Percentiles rank a stretch among this genome's conserved stretches.
These are phyloP conservation scores for Pseudogymnoascus sp. DNA, from an alignment of 2,329 filamentous ascomycete genomes.

Conservation along the genomic window DNA sequence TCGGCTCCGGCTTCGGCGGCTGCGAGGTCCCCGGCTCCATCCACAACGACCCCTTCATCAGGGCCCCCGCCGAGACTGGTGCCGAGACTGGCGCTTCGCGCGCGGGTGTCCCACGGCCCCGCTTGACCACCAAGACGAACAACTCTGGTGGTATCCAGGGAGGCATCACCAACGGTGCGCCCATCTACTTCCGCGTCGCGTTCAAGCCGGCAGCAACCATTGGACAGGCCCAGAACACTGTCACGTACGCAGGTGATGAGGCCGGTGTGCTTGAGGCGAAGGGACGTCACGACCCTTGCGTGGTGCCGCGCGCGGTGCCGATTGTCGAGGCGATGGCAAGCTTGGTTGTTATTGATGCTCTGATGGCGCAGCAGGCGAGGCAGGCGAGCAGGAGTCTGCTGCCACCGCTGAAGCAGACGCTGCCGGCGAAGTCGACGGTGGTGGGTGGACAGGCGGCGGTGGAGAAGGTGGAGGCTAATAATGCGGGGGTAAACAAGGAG, in stretches of 20 bases:
- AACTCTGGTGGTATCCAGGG: conserved; percentile 93
- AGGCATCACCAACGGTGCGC: conserved; percentile 87
- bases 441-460: background rate
- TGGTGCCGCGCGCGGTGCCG: conserved; percentile 79
- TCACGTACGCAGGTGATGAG: conserved; percentile 62
- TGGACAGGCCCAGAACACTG: conserved; percentile 77
- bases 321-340: conserved; percentile 91
- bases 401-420: conserved; percentile 31
- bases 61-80: conserved; percentile 36
- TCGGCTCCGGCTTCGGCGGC: conserved; percentile 86
- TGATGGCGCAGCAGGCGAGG: conserved; percentile 71
- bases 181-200: conserved; percentile 87
- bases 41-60: conserved; percentile 84
- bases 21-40: conserved; percentile 78
- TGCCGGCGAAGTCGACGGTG: conserved; percentile 11
- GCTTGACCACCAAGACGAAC: conserved; percentile 82
- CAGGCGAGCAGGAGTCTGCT: conserved; percentile 40
- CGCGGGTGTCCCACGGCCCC: conserved; percentile 45
- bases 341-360: conserved; percentile 76
- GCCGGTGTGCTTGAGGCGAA: conserved; percentile 81
- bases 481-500: background rate
- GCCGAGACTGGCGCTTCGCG: conserved; percentile 39
- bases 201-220: conserved; percentile 97
- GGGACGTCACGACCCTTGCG: conserved; percentile 89
- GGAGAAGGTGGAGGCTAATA: conserved; percentile 7